Evolutionary conservation across 192 early-diverging fungal genomes (phyloP), one percentile per base, ranked within the genome.

Genomic region (Rhizophlyctis rosea): DNA sequence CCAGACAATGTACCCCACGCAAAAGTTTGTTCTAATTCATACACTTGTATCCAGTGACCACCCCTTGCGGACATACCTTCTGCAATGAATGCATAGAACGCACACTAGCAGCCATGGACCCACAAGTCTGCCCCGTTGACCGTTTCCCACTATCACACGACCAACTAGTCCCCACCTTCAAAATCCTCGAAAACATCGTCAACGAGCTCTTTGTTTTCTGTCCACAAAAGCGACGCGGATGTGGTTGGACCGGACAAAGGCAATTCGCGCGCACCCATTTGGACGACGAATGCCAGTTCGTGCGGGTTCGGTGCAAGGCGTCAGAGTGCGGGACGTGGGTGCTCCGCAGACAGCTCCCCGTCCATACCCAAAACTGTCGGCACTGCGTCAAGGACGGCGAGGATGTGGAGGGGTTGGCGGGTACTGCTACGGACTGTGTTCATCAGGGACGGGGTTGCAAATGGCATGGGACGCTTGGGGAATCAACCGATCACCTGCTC

Each of bases 161-260:
- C 24, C 55, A 76, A 9, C 61, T 89, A 0, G 61, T 75, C 47
- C 72, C 80, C 5, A 82, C 83, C 30, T 77, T 74, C 27, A 85
- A 81, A 29, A 81, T 87, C 9, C 72, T 89, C 44, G 47, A 50
- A 11, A 86, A 82, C 65, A 82, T 89, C 69, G 81, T 88, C 31
- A 80, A 89, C 54, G 88, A 89, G 48, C 76, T 89, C 0, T n/a
- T 65, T 1, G 78, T 86, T 0, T 75, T 77, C 34, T 89, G 88
- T 59, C 77, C 81, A 0, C 76, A 78, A 31, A 61, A 66, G 3
- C 57, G 65, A 23, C 62, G 70, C 31, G 88, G 86, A 14, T 89
- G 88, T 60, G 48, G 39, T 9, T 78, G 78, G 65, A 68, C 62
- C 4, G 80, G 81, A 7, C 86, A 88, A 54, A 72, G 88, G 28